Evolutionary conservation across 108 stramenopile genomes (phyloP), one percentile per base, ranked within the genome.

Genomic region (Cylindrotheca closterium): DNA sequence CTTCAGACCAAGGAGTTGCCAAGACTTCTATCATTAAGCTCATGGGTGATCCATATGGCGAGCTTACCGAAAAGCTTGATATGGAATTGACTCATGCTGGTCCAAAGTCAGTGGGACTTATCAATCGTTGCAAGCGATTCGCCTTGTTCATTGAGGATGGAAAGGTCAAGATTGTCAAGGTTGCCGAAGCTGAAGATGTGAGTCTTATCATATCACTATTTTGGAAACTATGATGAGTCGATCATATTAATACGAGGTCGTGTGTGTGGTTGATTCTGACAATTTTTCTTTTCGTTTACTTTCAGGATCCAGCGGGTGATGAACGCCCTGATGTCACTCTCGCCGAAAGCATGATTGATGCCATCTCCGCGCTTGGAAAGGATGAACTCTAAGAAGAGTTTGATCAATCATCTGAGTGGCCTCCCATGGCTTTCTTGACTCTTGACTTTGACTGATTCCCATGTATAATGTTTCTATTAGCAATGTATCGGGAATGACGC

Each of bases 91-190:
- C 75, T 30, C 72, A 84, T 59, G 54, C 66, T 0, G 85, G 88
- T n/a, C 88, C 88, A 18, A 51, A 47, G 26, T 31, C 27, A 19
- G 63, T 71, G 1, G 83, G 85, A 4, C 63, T 86, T 8, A 71
- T 86, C 29, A 79, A 81, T 52, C 81, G 89, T 5, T 83, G 81
- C 65, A 87, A 87, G 56, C 85, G 89, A 23, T 79, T 76, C 63
- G 89, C 89, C 2, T 65, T 82, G 51, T 75, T 77, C 55, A 70
- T 85, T 45, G 84, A 78, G 0, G 70, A 90, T 65, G 84, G 84
- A 7, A 74, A 51, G 1, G 73, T 90, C 32, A 75, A 81, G 69
- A 67, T 73, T 42, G 68, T 81, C 0, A 63, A 67, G 23, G 60
- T 90, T 29, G 78, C 79, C 31, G 89, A 90, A 65, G 51, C 58